A percentile compares a stretch with the other conserved stretches of the same genome.
Evolutionary conservation across 768 basidiomycete genomes (phyloP).

Genomic region (Mycena indigotica): DNA sequence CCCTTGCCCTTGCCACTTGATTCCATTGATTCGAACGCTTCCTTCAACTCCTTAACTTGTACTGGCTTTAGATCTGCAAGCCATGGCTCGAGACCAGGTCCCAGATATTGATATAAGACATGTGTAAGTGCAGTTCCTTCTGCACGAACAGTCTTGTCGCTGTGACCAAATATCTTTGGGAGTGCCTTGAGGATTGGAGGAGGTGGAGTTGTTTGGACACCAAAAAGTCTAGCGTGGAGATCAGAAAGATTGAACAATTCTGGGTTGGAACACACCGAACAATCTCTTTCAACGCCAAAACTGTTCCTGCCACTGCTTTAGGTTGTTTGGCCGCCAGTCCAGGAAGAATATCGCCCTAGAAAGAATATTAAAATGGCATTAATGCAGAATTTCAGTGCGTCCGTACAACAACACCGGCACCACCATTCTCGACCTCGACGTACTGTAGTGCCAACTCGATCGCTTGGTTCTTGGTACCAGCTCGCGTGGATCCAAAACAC

Average conservation of each 20-base stretch:
- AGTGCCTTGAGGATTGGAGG: constrained; percentile 83
- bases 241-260: constrained; percentile 5
- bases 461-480: constrained; percentile 87
- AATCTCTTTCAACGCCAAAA: constrained; percentile 80
- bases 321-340: constrained; percentile 93
- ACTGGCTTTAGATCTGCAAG: constrained; percentile 93
- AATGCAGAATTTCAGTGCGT: constrained; percentile 33
- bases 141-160: constrained; percentile 92
- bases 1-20: constrained; percentile 86
- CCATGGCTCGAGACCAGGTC: constrained; percentile 79
- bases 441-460: constrained; percentile 86
- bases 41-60: constrained; percentile 93
- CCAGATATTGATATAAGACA: constrained; percentile 84
- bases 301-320: constrained; percentile 82
- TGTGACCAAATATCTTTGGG: constrained; percentile 93
- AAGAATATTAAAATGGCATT: constrained; percentile 19
- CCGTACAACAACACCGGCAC: constrained; percentile 86
- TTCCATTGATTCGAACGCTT: constrained; percentile 83
- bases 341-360: constrained; percentile 74
- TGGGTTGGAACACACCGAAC: constrained; percentile 54
- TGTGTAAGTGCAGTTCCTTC: constrained; percentile 83
- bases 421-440: constrained; percentile 90
- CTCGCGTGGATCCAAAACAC: constrained; percentile 87
- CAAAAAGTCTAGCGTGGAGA: constrained; percentile 63
- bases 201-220: constrained; percentile 70